These are phyloP conservation scores for Cercospora nicotianae DNA, from an alignment of 2,329 filamentous ascomycete genomes.

Conservation along the genomic window DNA sequence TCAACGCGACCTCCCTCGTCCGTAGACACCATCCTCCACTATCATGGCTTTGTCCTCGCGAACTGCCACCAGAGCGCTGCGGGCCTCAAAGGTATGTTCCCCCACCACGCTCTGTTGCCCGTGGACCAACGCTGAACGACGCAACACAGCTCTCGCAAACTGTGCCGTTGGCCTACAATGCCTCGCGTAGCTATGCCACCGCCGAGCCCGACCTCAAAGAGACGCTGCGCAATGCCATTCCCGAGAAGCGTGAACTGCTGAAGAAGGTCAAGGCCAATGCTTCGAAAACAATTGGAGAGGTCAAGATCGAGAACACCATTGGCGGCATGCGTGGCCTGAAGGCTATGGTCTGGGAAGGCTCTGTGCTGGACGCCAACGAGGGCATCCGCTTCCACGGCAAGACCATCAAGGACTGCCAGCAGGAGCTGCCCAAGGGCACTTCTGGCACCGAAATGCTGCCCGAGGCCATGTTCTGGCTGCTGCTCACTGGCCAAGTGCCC, in stretches of 20 bases:
- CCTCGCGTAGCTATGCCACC: constrained; percentile 63
- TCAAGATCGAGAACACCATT: constrained; percentile 91
- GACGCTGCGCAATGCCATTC: constrained; percentile 79
- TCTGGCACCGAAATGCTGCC: constrained; percentile 95
- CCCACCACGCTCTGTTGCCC: neutral
- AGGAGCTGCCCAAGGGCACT: constrained; percentile 86
- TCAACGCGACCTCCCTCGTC: neutral
- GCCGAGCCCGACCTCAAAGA: constrained; percentile 88
- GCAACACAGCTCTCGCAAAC: constrained; percentile 30
- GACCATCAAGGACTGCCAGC: constrained; percentile 97
- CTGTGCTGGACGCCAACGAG: constrained; percentile 92
- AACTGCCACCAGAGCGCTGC: constrained; percentile 62
- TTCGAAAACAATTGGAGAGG: constrained; percentile 80
- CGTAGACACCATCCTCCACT: constrained; percentile 1
- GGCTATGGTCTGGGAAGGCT: constrained; percentile 98
- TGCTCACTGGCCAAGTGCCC: constrained; percentile 89
- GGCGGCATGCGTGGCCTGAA: constrained; percentile 95
- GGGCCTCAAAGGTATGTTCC: constrained; percentile 61
- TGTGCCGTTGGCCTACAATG: constrained; percentile 27
- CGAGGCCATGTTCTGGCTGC: constrained; percentile 99
- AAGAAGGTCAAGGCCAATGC: constrained; percentile 89
- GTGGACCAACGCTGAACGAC: neutral
- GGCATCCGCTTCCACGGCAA: constrained; percentile 97
- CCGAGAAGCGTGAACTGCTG: constrained; percentile 87
- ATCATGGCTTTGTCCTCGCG: constrained; percentile 65